These are phyloP conservation scores for Microsporum canis DNA, from an alignment of 2,329 filamentous ascomycete genomes.

Conservation along the genomic window DNA sequence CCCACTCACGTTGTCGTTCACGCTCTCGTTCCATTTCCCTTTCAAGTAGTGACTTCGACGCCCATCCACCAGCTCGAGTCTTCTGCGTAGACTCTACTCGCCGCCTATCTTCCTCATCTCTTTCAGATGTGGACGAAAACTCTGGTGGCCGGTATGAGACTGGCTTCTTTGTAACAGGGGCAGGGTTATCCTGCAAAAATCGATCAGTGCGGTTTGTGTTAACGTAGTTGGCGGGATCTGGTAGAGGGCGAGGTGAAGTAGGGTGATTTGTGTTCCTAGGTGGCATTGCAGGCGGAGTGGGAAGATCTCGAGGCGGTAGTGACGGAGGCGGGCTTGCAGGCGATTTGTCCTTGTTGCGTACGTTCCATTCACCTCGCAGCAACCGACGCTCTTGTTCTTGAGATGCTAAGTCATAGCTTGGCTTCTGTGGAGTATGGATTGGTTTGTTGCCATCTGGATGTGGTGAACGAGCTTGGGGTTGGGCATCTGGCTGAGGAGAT, in stretches of 20 bases:
- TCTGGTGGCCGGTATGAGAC: conserved; percentile 34
- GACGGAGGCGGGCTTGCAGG: conserved; percentile 15
- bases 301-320: conserved; percentile 17
- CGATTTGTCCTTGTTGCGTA: conserved; percentile 21
- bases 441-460: not conserved
- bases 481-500: conserved; percentile 1
- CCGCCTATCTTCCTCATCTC: conserved; percentile 45
- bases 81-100: conserved; percentile 45
- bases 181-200: conserved; percentile 44
- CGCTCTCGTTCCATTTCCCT: conserved; percentile 58
- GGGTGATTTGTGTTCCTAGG: conserved; percentile 8
- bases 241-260: conserved; percentile 33
- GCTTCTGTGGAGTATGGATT: conserved; percentile 25
- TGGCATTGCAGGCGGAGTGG: conserved; percentile 15
- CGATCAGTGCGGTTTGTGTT: conserved; percentile 42
- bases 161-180: conserved; percentile 34
- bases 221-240: conserved; percentile 34
- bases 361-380: conserved; percentile 46
- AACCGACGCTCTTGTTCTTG: conserved; percentile 50
- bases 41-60: conserved; percentile 52
- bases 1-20: conserved; percentile 54
- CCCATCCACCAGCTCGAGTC: conserved; percentile 50
- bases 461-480: not conserved
- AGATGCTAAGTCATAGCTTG: conserved; percentile 47
- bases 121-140: conserved; percentile 44